These are phyloP conservation scores for Mortierella hygrophila DNA, from an alignment of 192 early-diverging fungal species.

Conservation along the genomic window DNA sequence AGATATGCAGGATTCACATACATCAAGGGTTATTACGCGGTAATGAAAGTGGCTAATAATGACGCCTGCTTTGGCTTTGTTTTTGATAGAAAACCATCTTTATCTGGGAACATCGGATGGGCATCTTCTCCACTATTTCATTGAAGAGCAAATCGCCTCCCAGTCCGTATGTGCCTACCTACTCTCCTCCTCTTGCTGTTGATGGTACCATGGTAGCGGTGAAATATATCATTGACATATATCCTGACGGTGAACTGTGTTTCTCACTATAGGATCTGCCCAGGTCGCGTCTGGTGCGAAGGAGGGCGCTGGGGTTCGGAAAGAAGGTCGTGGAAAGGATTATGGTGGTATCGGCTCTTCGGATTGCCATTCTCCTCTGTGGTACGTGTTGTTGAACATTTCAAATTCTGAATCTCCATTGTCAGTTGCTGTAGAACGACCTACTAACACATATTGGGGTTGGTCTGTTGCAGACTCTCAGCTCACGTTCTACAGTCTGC, in stretches of 20 bases:
- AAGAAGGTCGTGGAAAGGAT: conserved; percentile 73
- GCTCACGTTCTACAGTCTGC: conserved; percentile 73
- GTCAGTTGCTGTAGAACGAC: background rate
- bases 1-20: background rate
- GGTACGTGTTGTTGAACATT: conserved; percentile 60
- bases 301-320: conserved; percentile 67
- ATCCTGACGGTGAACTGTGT: background rate
- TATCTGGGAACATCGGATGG: conserved; percentile 86
- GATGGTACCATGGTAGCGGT: background rate
- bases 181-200: background rate
- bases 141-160: conserved; percentile 63
- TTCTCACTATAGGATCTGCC: conserved; percentile 38
- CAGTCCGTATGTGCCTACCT: conserved; percentile 40
- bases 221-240: background rate
- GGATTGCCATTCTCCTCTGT: conserved; percentile 73
- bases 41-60: background rate
- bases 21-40: background rate
- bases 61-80: background rate
- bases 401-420: background rate
- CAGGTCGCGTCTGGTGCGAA: conserved; percentile 56
- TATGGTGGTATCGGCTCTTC: conserved; percentile 71
- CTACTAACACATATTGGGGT: background rate
- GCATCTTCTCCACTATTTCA: conserved; percentile 71
- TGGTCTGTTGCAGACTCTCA: conserved; percentile 66
- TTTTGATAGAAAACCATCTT: conserved; percentile 71